These are phyloP conservation scores for Alternaria triticina DNA, from an alignment of 2,329 filamentous ascomycete genomes.

Conservation along the genomic window DNA sequence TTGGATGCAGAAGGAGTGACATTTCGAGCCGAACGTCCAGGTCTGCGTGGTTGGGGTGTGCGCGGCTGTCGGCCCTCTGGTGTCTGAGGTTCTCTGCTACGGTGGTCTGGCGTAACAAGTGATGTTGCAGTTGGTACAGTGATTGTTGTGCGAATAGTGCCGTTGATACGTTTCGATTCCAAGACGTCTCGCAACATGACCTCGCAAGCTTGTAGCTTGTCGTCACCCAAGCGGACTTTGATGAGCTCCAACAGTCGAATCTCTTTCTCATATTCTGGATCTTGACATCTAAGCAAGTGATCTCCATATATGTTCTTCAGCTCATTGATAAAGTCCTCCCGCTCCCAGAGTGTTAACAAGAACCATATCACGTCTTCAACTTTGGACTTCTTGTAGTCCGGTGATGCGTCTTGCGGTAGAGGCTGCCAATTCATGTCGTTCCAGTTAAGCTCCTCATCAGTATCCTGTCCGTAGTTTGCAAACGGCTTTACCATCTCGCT, in stretches of 20 bases:
- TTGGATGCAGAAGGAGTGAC: constrained; percentile 20
- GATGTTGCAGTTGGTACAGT: constrained; percentile 9
- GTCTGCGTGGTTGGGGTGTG: constrained; percentile 35
- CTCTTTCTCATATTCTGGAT: constrained; percentile 74
- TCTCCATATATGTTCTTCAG: constrained; percentile 89
- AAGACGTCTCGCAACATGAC: constrained; percentile 96
- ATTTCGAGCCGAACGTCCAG: constrained; percentile 16
- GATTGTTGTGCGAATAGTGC: constrained; percentile 47
- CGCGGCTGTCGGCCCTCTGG: constrained; percentile 28
- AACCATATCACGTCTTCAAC: constrained; percentile 91
- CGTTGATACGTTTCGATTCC: constrained; percentile 79
- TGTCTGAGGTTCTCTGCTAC: constrained; percentile 21
- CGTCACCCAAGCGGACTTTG: constrained; percentile 86
- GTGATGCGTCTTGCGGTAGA: constrained; percentile 89
- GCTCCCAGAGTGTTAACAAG: constrained; percentile 84
- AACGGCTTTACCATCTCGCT: constrained; percentile 69
- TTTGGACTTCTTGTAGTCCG: constrained; percentile 86
- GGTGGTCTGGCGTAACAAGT: constrained; percentile 27
- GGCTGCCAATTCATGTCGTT: constrained; percentile 93
- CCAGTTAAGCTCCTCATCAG: constrained; percentile 77
- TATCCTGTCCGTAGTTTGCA: constrained; percentile 59
- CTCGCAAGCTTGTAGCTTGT: constrained; percentile 87
- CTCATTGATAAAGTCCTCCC: constrained; percentile 94
- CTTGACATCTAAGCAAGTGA: constrained; percentile 70
- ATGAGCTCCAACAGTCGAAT: constrained; percentile 82